Conservation (phyloP, 208 protist genomes). For the Trypanosoma brucei region DNA sequence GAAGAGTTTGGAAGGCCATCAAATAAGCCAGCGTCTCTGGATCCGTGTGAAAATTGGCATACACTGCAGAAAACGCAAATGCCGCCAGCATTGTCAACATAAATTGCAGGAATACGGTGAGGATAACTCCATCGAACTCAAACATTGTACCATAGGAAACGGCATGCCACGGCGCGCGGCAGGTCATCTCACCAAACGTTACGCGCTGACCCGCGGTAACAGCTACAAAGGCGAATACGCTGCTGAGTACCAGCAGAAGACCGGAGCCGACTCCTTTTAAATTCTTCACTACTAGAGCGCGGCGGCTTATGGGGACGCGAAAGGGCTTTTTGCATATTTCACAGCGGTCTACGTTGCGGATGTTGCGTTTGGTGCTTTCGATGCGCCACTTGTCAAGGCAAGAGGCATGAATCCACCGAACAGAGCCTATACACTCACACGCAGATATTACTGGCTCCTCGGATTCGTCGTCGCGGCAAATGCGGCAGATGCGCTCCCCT, state of each 20-base stretch:
- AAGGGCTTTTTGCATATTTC: constrained; percentile 77
- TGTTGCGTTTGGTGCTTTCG: constrained; percentile 61
- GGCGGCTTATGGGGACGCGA: constrained; percentile 39
- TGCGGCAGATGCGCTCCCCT: constrained; percentile 67
- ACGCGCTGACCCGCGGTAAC: constrained; percentile 27
- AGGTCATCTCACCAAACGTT: constrained; percentile 54
- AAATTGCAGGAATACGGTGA: constrained; percentile 58
- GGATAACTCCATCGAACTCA: constrained; percentile 37
- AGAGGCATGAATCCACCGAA: constrained; percentile 66
- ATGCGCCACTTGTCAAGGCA: constrained; percentile 80
- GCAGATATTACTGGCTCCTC: constrained; percentile 54
- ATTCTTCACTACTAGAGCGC: constrained; percentile 48
- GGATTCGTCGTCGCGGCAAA: constrained; percentile 63
- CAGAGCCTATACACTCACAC: constrained; percentile 70
- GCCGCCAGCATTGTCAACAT: constrained; percentile 38
- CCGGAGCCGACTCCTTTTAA: constrained; percentile 29
- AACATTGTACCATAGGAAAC: constrained; percentile 65
- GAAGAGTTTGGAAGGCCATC: constrained; percentile 38
- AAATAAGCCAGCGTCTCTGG: constrained; percentile 48
- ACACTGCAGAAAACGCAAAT: constrained; percentile 46
- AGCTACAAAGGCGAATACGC: constrained; percentile 24
- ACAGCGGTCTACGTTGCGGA: constrained; percentile 58
- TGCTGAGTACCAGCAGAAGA: constrained; percentile 35
- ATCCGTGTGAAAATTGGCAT: constrained; percentile 52
- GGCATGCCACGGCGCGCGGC: constrained; percentile 42